phyloP scores from a whole-genome alignment of 176 grass and related monocot genomes.

The Lolium perenne region DNA sequence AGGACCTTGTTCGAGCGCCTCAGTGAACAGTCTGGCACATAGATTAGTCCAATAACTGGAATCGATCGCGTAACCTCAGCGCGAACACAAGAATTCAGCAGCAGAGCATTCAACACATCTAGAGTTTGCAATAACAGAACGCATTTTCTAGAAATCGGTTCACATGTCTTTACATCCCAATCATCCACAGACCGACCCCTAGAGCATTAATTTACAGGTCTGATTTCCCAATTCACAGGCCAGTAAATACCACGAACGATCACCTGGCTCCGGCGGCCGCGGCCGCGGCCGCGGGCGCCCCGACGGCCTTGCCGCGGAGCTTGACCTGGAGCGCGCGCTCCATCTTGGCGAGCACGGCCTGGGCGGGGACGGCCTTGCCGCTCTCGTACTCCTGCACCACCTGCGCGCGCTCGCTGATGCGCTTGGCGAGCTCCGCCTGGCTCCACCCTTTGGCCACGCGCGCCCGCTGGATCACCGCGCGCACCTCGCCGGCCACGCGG shows the following conservation, averaged over 20 bases:
- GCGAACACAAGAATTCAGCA: too few species aligned
- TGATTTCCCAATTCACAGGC: neutral
- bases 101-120: too few species aligned
- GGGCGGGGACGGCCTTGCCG: conserved; percentile 71
- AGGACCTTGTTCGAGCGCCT: too few species aligned
- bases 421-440: conserved; percentile 89
- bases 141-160: too few species aligned
- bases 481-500: conserved; percentile 63
- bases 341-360: conserved; percentile 88
- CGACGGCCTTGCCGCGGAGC: conserved; percentile 70
- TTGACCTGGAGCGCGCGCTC: conserved; percentile 84
- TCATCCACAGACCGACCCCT: neutral
- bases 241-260: neutral
- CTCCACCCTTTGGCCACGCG: conserved; percentile 81
- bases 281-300: conserved; percentile 9
- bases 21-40: too few species aligned
- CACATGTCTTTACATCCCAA: too few species aligned
- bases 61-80: too few species aligned
- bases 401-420: conserved; percentile 75
- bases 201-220: neutral
- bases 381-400: conserved; percentile 95
- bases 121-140: too few species aligned
- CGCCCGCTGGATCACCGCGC: conserved; percentile 71
- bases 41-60: too few species aligned
- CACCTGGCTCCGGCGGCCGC: conserved; percentile 34